Conservation (phyloP, 345 rosid genomes). For the Salix exigua region DNA sequence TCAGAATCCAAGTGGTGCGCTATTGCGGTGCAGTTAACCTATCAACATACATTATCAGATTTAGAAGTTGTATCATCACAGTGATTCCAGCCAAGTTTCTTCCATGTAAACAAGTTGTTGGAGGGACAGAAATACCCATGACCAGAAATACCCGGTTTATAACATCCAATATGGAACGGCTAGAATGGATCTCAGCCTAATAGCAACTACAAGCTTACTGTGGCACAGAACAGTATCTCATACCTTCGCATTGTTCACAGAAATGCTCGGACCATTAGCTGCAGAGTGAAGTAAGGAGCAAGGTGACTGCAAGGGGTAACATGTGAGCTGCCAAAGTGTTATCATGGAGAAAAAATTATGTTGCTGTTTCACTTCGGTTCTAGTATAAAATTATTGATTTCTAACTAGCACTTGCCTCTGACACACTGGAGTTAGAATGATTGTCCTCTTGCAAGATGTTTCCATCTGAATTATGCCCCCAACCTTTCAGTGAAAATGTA, state of each 20-base stretch:
- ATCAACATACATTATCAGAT: neutral
- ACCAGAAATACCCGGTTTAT: neutral
- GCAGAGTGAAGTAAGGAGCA: constrained; percentile 34
- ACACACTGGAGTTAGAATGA: constrained; percentile 26
- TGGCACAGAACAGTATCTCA: neutral
- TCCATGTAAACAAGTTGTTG: neutral
- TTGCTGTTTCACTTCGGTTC: neutral
- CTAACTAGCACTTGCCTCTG: constrained; percentile 40
- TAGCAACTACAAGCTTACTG: neutral
- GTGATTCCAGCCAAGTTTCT: neutral
- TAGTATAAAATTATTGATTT: neutral
- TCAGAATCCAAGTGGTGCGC: constrained; percentile 43
- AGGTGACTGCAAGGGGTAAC: constrained; percentile 28
- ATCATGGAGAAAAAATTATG: neutral
- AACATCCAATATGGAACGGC: neutral
- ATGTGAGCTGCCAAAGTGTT: constrained; percentile 17
- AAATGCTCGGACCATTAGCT: constrained; percentile 24
- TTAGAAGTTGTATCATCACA: neutral
- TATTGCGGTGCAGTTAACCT: constrained; percentile 32
- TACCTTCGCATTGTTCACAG: constrained; percentile 31
- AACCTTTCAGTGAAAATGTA: constrained; percentile 31
- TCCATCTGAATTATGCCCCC: constrained; percentile 29
- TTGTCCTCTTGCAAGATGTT: constrained; percentile 28
- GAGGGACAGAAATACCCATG: too few relatives aligned
- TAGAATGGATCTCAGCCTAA: neutral